Percentiles rank a stretch among this genome's conserved stretches.
These are phyloP conservation scores for Lentinula sp. DNA, from an alignment of 768 basidiomycete genomes.

Conservation along the genomic window DNA sequence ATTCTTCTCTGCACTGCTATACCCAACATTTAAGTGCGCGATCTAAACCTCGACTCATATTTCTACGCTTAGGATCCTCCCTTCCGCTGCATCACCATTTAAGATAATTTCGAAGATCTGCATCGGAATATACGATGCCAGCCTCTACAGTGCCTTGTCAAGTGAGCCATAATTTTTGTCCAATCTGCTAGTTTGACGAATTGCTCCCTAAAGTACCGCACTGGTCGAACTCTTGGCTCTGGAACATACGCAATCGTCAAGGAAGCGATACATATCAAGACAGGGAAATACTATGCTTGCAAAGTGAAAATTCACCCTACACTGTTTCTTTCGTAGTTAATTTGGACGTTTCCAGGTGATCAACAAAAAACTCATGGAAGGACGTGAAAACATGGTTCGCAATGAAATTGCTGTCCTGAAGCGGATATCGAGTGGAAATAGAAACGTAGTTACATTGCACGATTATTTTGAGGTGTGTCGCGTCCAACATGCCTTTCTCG, in stretches of 20 bases:
- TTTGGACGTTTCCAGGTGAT: conserved; percentile 49
- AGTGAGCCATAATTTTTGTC: neutral
- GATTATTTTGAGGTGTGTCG: conserved; percentile 87
- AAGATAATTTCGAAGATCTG: neutral
- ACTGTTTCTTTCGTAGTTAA: neutral
- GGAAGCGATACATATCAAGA: conserved; percentile 92
- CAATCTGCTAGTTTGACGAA: too few species aligned
- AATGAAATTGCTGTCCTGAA: conserved; percentile 97
- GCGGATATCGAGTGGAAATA: conserved; percentile 83
- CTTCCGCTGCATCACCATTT: neutral
- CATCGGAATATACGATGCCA: neutral
- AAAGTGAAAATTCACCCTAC: conserved; percentile 32
- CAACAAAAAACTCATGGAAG: conserved; percentile 99
- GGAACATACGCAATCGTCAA: conserved; percentile 95
- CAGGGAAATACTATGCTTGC: conserved; percentile 91
- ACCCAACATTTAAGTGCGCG: neutral
- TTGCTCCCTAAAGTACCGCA: conserved; percentile 56
- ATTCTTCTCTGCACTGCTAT: neutral
- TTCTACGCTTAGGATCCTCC: neutral
- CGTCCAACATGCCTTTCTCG: neutral
- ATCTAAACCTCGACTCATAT: neutral
- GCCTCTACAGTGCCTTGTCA: conserved; percentile 1
- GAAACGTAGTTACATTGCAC: conserved; percentile 88
- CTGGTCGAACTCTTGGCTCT: conserved; percentile 82
- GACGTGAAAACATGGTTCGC: conserved; percentile 96